Evolutionary conservation across 2,329 filamentous ascomycete species (phyloP).

Genomic region (Bipolaris bicolor): DNA sequence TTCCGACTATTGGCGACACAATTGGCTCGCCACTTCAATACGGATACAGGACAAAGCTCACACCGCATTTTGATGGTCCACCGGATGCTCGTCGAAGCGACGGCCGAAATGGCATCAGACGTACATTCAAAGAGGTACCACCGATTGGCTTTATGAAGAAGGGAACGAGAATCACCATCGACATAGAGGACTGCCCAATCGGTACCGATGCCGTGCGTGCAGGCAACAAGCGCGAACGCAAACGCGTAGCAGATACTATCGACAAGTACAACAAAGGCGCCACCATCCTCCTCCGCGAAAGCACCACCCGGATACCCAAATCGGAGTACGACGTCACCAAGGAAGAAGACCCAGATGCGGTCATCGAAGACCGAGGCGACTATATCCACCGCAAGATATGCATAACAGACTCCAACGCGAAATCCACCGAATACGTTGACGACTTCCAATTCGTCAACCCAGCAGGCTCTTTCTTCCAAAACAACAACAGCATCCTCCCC

Average conservation of each 20-base stretch:
- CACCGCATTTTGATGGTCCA: conserved; percentile 90
- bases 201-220: conserved; percentile 83
- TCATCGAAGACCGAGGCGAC: conserved; percentile 62
- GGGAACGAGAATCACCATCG: conserved; percentile 77
- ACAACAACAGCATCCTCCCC: conserved; percentile 97
- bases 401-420: conserved; percentile 83
- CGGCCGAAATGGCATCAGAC: conserved; percentile 59
- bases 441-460: conserved; percentile 86
- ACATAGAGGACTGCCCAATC: conserved; percentile 97
- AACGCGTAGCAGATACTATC: conserved; percentile 73
- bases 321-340: conserved; percentile 26
- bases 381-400: conserved; percentile 84
- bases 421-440: conserved; percentile 85
- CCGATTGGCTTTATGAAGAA: conserved; percentile 91
- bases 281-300: conserved; percentile 87
- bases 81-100: conserved; percentile 58
- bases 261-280: conserved; percentile 78
- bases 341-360: conserved; percentile 47
- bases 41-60: conserved; percentile 94
- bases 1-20: conserved; percentile 81
- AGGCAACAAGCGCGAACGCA: conserved; percentile 80
- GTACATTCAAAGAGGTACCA: conserved; percentile 69
- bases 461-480: conserved; percentile 96
- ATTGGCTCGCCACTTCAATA: conserved; percentile 91
- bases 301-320: conserved; percentile 71